Evolutionary conservation across 306 rosid genomes (phyloP).

Genomic region (Canavalia ensiformis): DNA sequence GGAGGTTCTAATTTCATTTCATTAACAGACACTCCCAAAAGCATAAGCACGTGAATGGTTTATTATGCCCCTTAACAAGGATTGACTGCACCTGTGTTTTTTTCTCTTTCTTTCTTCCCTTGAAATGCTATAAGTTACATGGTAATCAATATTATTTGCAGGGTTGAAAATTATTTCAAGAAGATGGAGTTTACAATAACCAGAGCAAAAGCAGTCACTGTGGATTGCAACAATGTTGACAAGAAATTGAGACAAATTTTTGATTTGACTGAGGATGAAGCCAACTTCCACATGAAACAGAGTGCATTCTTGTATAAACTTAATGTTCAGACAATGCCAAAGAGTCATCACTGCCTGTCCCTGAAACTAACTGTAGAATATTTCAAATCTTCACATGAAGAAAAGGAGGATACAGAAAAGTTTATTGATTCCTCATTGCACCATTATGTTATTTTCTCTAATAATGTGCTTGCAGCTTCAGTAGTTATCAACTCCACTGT

Average conservation of each 20-base stretch:
- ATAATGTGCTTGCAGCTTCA: constrained; percentile 87
- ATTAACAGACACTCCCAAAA: constrained; percentile 19
- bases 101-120: constrained; percentile 11
- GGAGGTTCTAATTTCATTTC: not conserved
- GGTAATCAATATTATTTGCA: constrained; percentile 52
- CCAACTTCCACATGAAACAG: constrained; percentile 93
- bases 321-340: constrained; percentile 96
- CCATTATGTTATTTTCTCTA: constrained; percentile 88
- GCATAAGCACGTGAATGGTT: constrained; percentile 13
- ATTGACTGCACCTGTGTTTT: not conserved
- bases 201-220: constrained; percentile 74
- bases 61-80: not conserved
- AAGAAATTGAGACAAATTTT: constrained; percentile 93
- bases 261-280: constrained; percentile 98
- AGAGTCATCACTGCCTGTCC: constrained; percentile 91
- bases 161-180: constrained; percentile 74
- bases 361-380: constrained; percentile 93
- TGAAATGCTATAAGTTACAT: constrained; percentile 23
- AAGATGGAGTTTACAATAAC: constrained; percentile 70
- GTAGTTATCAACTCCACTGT: constrained; percentile 93
- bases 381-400: constrained; percentile 66
- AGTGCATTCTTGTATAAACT: constrained; percentile 97
- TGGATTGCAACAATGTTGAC: constrained; percentile 94
- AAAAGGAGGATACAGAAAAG: constrained; percentile 66
- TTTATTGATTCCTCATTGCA: constrained; percentile 72